These are phyloP conservation scores for Vaccinium darrowii DNA, from an alignment of 148 eudicot species.

Conservation along the genomic window DNA sequence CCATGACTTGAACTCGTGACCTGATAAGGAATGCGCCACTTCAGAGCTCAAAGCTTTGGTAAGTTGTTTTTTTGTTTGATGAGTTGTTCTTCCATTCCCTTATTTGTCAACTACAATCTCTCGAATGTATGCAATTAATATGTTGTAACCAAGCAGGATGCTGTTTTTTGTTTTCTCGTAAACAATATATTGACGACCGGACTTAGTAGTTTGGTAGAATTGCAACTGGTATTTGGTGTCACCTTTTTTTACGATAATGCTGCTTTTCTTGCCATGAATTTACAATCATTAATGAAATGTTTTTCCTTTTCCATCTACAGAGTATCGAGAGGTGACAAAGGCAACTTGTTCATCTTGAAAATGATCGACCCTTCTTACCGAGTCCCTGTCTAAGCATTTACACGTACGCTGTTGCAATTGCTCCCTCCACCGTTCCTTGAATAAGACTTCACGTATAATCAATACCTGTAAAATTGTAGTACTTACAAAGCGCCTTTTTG, in stretches of 20 bases:
- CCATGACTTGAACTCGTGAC: too few species aligned
- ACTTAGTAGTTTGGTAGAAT: not conserved
- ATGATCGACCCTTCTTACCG: constrained; percentile 80
- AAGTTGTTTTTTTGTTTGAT: too few species aligned
- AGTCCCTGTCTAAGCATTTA: constrained; percentile 37
- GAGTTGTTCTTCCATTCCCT: too few species aligned
- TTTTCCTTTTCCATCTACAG: constrained; percentile 28
- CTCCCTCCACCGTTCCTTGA: not conserved
- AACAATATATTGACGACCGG: not conserved
- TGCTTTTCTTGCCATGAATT: not conserved
- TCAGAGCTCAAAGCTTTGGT: too few species aligned
- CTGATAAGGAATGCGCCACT: too few species aligned
- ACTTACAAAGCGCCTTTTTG: not conserved
- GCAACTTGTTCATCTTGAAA: constrained; percentile 83
- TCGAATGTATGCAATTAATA: too few species aligned
- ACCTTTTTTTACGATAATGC: too few species aligned
- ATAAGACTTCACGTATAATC: not conserved
- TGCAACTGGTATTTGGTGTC: not conserved
- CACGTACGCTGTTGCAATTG: not conserved
- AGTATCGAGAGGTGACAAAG: constrained; percentile 92
- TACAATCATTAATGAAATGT: not conserved
- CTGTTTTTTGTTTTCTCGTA: not conserved
- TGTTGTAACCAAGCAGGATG: not conserved
- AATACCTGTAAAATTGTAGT: not conserved
- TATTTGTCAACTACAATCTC: too few species aligned